phyloP scores from a whole-genome alignment of 2,329 filamentous ascomycete genomes.

The Lecanicillium sp. region DNA sequence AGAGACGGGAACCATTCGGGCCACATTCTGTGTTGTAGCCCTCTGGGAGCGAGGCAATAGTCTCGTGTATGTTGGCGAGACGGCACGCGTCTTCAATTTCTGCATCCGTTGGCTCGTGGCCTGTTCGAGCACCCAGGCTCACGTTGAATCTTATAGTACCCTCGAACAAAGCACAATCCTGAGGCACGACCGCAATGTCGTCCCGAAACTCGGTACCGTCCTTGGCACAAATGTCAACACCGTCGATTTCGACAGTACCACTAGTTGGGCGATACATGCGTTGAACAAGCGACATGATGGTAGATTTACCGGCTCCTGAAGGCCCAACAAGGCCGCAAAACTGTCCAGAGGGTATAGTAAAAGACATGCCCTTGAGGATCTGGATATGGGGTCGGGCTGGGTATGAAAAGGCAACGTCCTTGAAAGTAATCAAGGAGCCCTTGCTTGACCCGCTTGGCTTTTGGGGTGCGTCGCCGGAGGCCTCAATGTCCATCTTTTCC shows the following conservation, averaged over 20 bases:
- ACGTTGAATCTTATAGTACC: conserved; percentile 50
- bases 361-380: conserved; percentile 47
- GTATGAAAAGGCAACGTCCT: conserved; percentile 56
- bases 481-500: conserved; percentile 30
- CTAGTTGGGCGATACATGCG: conserved; percentile 36
- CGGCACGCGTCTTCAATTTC: conserved; percentile 60
- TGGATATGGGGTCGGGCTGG: conserved; percentile 50
- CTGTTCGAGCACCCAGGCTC: conserved; percentile 44
- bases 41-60: conserved; percentile 51
- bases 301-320: conserved; percentile 60
- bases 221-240: conserved; percentile 33
- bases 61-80: conserved; percentile 63
- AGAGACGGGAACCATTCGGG: conserved; percentile 65
- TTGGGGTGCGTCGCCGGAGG: conserved; percentile 19
- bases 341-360: conserved; percentile 49
- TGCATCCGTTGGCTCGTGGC: conserved; percentile 42
- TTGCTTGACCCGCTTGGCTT: conserved; percentile 15
- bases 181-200: conserved; percentile 47
- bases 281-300: conserved; percentile 49
- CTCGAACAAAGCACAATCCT: conserved; percentile 50
- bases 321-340: conserved; percentile 59
- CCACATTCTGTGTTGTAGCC: conserved; percentile 61
- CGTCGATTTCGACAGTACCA: conserved; percentile 36
- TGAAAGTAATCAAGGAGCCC: conserved; percentile 44
- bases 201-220: conserved; percentile 38